A percentile compares a stretch with the other conserved stretches of the same genome.
Conservation (phyloP, 2,329 filamentous ascomycete species). For the Cordyceps fumosorosea region DNA sequence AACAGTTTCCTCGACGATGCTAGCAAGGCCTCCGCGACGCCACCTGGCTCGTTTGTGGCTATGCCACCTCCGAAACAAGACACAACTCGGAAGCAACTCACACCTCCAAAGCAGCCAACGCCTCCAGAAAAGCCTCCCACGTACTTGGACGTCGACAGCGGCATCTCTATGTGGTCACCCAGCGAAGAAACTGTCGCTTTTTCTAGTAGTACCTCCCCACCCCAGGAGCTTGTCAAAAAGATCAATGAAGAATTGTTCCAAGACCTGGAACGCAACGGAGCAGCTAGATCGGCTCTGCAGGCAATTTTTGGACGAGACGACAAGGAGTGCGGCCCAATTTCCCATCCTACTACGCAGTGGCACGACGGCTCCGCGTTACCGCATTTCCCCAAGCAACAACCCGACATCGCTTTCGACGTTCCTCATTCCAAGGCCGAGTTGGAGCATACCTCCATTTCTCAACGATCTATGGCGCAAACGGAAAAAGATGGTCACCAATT, state of each 20-base stretch:
- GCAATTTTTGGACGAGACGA: not conserved
- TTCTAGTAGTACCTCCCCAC: not conserved
- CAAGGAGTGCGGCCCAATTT: not conserved
- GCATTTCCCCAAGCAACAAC: not conserved
- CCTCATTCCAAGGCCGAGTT: too few species aligned
- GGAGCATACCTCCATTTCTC: not conserved
- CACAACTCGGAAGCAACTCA: not conserved
- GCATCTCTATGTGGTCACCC: not conserved
- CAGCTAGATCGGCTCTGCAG: not conserved
- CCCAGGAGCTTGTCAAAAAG: not conserved
- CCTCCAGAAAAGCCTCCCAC: not conserved
- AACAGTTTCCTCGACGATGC: not conserved
- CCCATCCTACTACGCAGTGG: not conserved
- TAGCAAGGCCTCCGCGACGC: not conserved
- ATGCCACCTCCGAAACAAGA: not conserved
- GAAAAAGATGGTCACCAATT: too few species aligned
- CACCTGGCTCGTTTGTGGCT: not conserved
- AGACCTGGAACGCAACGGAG: not conserved
- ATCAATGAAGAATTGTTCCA: not conserved
- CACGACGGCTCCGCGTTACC: not conserved
- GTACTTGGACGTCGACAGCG: not conserved
- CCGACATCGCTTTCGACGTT: not conserved
- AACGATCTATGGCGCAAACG: not conserved
- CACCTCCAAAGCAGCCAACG: not conserved
- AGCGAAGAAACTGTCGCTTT: slow-evolving; percentile 5